Percentiles rank a stretch among this genome's conserved stretches.
These are phyloP conservation scores for Talaromyces sp. DNA, from an alignment of 2,329 filamentous ascomycete species.

Conservation along the genomic window DNA sequence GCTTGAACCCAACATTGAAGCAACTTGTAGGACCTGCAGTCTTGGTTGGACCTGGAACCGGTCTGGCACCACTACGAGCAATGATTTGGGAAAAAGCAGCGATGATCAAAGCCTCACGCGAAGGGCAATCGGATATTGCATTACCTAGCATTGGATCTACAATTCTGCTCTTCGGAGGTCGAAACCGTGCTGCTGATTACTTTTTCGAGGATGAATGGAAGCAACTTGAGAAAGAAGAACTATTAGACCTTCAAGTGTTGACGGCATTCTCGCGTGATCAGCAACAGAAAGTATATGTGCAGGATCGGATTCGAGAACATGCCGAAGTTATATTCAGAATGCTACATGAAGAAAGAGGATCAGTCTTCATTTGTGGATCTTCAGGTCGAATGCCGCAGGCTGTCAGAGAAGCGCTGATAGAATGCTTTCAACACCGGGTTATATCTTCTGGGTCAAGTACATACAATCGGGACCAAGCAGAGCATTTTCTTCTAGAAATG, in stretches of 20 bases:
- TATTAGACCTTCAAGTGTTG: slow-evolving; percentile 51
- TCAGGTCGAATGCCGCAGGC: slow-evolving; percentile 70
- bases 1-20: slow-evolving; percentile 47
- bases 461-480: slow-evolving; percentile 48
- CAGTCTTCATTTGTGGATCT: slow-evolving; percentile 52
- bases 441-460: slow-evolving; percentile 31
- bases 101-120: slow-evolving; percentile 31
- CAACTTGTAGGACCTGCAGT: slow-evolving; percentile 60
- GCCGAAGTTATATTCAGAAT: slow-evolving; percentile 48
- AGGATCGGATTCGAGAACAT: slow-evolving; percentile 58
- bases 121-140: slow-evolving; percentile 28
- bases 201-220: slow-evolving; percentile 79
- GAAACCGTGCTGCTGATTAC: slow-evolving; percentile 71
- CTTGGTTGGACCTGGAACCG: slow-evolving; percentile 80
- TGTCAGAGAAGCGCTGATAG: slow-evolving; percentile 63
- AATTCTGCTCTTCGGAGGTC: slow-evolving; percentile 78
- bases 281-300: slow-evolving; percentile 62
- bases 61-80: slow-evolving; percentile 77
- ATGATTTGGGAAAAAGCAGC: slow-evolving; percentile 70
- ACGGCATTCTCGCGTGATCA: slow-evolving; percentile 72
- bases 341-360: slow-evolving; percentile 51
- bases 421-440: slow-evolving; percentile 49
- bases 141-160: slow-evolving; percentile 39
- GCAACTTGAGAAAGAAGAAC: slow-evolving; percentile 33
- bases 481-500: slow-evolving; percentile 54